Conservation (phyloP, 305 asterid genomes). For the Fraxinus sp. region DNA sequence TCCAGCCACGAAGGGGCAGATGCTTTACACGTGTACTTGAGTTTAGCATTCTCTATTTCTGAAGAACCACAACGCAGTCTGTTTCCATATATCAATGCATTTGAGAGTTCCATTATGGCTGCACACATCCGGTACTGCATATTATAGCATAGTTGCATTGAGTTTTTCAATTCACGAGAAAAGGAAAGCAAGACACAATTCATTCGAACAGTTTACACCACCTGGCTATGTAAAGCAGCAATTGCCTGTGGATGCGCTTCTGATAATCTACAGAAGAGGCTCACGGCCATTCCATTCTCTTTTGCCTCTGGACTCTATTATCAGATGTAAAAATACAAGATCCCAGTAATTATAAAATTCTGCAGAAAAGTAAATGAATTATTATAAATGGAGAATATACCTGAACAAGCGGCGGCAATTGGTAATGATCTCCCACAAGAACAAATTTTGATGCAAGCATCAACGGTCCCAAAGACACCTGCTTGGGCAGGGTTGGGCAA, state of each 20-base stretch:
- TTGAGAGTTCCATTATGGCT: slow-evolving; percentile 87
- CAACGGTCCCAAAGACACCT: slow-evolving; percentile 94
- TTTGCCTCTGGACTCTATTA: slow-evolving; percentile 88
- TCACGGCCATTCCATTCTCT: slow-evolving; percentile 85
- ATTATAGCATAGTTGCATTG: slow-evolving; percentile 31
- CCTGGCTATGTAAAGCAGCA: slow-evolving; percentile 91
- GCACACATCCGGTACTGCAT: slow-evolving; percentile 98
- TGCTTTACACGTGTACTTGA: slow-evolving; percentile 49
- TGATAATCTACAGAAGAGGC: slow-evolving; percentile 93
- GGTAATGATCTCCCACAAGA: slow-evolving; percentile 98
- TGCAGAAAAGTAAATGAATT: slow-evolving; percentile 26
- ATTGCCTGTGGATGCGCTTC: slow-evolving; percentile 98
- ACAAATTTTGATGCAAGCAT: slow-evolving; percentile 86
- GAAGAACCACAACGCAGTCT: slow-evolving; percentile 86
- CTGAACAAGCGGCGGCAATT: slow-evolving; percentile 98
- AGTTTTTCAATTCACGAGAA: slow-evolving; percentile 18
- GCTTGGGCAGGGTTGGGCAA: slow-evolving; percentile 29
- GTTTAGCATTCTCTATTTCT: slow-evolving; percentile 74
- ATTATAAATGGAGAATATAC: slow-evolving; percentile 36
- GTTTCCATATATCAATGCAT: slow-evolving; percentile 88
- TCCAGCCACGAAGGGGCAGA: slow-evolving; percentile 74
- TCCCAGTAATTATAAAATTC: slow-evolving; percentile 24
- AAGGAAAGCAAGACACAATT: slow-evolving; percentile 1
- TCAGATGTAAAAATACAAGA: slow-evolving; percentile 29
- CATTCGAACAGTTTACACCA: slow-evolving; percentile 27